Evolutionary conservation across 352 stramenopile genomes (phyloP), one percentile per base, ranked within the genome.

Genomic region (Phytophthora lateralis): DNA sequence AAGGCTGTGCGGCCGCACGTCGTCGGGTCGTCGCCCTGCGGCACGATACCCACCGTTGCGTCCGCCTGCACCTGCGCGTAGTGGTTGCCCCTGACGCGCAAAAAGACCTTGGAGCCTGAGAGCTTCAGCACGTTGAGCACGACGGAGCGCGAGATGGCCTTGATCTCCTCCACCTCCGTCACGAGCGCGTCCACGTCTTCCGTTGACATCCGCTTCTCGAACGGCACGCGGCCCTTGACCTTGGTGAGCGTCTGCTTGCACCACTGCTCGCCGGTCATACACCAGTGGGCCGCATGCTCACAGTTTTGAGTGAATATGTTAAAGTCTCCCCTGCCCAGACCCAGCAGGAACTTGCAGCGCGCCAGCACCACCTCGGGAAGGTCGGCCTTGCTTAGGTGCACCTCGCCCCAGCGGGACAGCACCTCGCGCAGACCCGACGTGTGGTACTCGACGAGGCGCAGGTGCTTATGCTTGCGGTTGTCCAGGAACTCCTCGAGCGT

Each of bases 301-400:
- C 87, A 95, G 60, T 95, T 95, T 68, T 95, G 87, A 29, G 76
- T 88, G 54, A 95, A 93, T 55, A 95, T 90, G 56, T 95, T 93
- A 43, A 95, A 95, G 32, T 95, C 85, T 27, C 86, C 86, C 53
- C 75, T 63, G 18, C 87, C 87, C 14, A 95, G 67, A 0, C 87
- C 87, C 9, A 95, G 49, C 3, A 95, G 55, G 45, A 93, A 95
- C 62, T 89, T 91, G 69, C 87, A 95, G 4, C 87, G 80, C 18
- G 85, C 70, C 9, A 95, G 76, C 34, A 95, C 83, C 3, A 95
- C 87, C 55, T 95, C 85, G 0, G 87, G 87, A 32, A 95, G 50
- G 44, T 95, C 87, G 6, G 80, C 85, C 56, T 91, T 91, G 38
- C 76, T 87, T n/a, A 91, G 52, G 55, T 95, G 87, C 44, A 95